Evolutionary conservation across 306 rosid genomes (phyloP).

Genomic region (Crotalaria pallida): DNA sequence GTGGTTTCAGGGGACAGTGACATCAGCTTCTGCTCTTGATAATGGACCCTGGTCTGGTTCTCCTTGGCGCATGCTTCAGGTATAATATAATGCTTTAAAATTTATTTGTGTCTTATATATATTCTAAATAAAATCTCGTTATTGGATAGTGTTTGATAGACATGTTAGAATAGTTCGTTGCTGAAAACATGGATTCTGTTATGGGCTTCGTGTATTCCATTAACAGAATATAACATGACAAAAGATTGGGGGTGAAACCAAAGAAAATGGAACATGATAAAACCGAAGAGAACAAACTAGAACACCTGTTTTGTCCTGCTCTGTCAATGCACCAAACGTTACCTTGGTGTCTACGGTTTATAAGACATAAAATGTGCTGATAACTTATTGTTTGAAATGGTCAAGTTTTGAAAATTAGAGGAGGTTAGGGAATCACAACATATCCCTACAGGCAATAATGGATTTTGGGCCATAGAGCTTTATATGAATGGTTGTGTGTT

Average conservation of each 20-base stretch:
- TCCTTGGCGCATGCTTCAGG: conserved; percentile 80
- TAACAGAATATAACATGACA: too few species aligned
- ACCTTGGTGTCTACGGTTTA: background rate
- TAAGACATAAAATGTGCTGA: background rate
- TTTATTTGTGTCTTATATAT: background rate
- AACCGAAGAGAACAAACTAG: too few species aligned
- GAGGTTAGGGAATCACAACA: background rate
- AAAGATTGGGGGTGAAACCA: too few species aligned
- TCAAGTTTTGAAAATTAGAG: background rate
- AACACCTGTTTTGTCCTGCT: too few species aligned
- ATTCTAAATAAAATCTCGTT: background rate
- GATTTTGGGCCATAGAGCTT: background rate
- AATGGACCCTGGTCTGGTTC: conserved; percentile 46
- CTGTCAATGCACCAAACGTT: too few species aligned
- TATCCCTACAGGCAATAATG: background rate
- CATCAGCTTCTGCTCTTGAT: conserved; percentile 24
- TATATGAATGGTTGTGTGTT: background rate
- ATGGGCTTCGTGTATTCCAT: too few species aligned
- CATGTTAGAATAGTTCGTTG: too few species aligned
- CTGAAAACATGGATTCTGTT: too few species aligned
- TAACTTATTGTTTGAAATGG: background rate
- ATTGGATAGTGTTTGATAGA: background rate
- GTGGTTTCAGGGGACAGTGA: conserved; percentile 52
- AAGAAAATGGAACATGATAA: background rate
- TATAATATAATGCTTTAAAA: background rate